phyloP scores from a whole-genome alignment of 352 stramenopile genomes.

The Phytophthora foliorum region DNA sequence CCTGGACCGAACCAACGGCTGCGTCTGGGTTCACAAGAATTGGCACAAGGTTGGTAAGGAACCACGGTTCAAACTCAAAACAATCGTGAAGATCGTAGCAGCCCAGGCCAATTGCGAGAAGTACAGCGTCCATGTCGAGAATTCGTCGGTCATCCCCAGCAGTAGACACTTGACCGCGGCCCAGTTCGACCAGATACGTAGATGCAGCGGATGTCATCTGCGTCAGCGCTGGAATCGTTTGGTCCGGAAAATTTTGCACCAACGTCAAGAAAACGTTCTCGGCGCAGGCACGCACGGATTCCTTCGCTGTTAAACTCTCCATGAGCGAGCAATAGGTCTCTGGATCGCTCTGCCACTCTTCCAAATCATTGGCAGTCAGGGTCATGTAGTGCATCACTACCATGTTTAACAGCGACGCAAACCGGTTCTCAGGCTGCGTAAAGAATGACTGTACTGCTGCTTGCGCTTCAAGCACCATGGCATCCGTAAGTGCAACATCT shows the following conservation, averaged over 20 bases:
- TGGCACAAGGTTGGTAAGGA: conserved; percentile 76
- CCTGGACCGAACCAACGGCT: conserved; percentile 47
- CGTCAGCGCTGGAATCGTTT: conserved; percentile 77
- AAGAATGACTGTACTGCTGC: conserved; percentile 70
- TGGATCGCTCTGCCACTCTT: conserved; percentile 77
- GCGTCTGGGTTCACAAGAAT: conserved; percentile 54
- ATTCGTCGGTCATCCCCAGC: conserved; percentile 42
- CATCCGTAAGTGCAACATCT: conserved; percentile 77
- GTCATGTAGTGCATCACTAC: conserved; percentile 86
- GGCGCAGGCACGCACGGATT: conserved; percentile 82
- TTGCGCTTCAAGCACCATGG: conserved; percentile 83
- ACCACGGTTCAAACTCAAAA: conserved; percentile 92
- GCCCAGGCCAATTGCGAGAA: conserved; percentile 82
- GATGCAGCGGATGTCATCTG: conserved; percentile 70
- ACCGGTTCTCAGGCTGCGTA: conserved; percentile 41
- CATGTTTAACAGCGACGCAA: conserved; percentile 70
- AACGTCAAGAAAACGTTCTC: conserved; percentile 89
- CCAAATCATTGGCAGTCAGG: conserved; percentile 61
- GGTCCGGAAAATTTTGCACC: conserved; percentile 74
- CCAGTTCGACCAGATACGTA: conserved; percentile 57
- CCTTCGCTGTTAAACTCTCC: conserved; percentile 81
- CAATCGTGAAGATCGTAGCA: conserved; percentile 90
- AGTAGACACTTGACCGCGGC: conserved; percentile 7
- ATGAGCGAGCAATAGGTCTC: conserved; percentile 73
- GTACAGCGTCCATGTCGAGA: conserved; percentile 80